Evolutionary conservation across 805 yeast species (phyloP).

Genomic region (Saccharomyces jurei): DNA sequence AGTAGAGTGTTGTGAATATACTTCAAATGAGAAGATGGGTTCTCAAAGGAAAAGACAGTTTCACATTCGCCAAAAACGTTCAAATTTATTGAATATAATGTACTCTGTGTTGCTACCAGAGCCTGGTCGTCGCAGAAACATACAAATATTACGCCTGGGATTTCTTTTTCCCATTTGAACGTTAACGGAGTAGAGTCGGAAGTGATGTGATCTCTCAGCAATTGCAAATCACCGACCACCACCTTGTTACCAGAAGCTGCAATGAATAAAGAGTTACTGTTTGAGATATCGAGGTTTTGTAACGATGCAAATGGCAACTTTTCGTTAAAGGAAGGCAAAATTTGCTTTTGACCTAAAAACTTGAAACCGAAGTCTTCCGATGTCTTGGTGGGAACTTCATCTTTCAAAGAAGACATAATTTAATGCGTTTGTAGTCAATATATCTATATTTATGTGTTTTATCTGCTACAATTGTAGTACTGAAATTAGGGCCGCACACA

Average conservation of each 20-base stretch:
- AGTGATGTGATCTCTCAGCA: constrained; percentile 27
- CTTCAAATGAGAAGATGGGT: constrained; percentile 1
- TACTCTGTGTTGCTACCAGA: constrained; percentile 24
- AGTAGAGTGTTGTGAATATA: not conserved
- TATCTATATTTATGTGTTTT: not conserved
- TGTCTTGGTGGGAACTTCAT: constrained; percentile 19
- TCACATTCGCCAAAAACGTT: constrained; percentile 1
- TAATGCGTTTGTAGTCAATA: not conserved
- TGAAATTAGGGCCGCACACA: not conserved
- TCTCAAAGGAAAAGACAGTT: constrained; percentile 1
- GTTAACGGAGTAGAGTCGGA: constrained; percentile 9
- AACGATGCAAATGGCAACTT: constrained; percentile 29
- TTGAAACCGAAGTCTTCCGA: constrained; percentile 42
- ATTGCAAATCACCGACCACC: constrained; percentile 31
- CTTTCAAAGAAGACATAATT: constrained; percentile 14
- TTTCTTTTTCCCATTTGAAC: constrained; percentile 11
- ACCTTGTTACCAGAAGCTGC: constrained; percentile 34
- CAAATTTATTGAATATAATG: constrained; percentile 13
- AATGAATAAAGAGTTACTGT: constrained; percentile 28
- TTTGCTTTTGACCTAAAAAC: constrained; percentile 26
- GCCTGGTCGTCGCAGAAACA: constrained; percentile 29
- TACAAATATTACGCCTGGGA: constrained; percentile 25
- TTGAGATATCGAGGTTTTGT: constrained; percentile 34
- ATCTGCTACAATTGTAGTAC: not conserved
- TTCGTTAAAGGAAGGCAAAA: constrained; percentile 34